Percentiles rank a stretch among this genome's conserved stretches.
phyloP scores from a whole-genome alignment of 768 basidiomycete species.

The Daedaleopsis sinensis region DNA sequence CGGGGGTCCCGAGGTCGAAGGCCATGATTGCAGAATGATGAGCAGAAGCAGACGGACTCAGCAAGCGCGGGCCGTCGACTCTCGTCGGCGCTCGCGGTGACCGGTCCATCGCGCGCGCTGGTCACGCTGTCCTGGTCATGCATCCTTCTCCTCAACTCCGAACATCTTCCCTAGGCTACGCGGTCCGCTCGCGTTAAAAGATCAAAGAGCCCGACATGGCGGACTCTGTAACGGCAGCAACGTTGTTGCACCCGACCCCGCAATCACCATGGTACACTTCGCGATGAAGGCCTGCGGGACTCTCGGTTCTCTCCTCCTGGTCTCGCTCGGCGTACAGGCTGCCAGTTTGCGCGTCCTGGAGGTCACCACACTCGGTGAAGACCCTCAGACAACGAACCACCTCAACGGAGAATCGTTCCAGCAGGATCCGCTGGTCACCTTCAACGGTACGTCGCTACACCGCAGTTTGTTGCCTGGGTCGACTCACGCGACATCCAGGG shows the following conservation, averaged over 20 bases:
- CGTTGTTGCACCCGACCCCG: neutral
- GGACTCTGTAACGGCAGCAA: neutral
- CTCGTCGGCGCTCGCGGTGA: neutral
- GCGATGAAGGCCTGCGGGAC: neutral
- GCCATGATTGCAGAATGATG: constrained; percentile 28
- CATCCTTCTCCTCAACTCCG: neutral
- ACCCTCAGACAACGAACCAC: constrained; percentile 38
- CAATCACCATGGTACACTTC: too few species aligned
- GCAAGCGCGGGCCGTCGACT: neutral
- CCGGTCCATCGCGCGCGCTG: neutral
- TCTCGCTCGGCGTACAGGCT: neutral
- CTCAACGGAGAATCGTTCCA: constrained; percentile 43
- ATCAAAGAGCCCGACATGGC: neutral
- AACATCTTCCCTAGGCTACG: too few species aligned
- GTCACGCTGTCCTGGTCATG: constrained; percentile 3
- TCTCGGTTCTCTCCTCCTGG: neutral
- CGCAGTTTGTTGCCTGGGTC: too few species aligned
- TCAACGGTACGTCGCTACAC: constrained; percentile 30
- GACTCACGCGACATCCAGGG: constrained; percentile 15
- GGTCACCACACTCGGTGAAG: constrained; percentile 31
- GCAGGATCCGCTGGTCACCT: constrained; percentile 37
- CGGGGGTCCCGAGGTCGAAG: constrained; percentile 63
- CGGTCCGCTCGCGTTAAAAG: neutral
- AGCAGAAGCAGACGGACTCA: neutral
- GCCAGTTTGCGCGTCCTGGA: constrained; percentile 20